Evolutionary conservation across 2,329 filamentous ascomycete species (phyloP), one percentile per base, ranked within the genome.

Genomic region (Aspergillus sergii): DNA sequence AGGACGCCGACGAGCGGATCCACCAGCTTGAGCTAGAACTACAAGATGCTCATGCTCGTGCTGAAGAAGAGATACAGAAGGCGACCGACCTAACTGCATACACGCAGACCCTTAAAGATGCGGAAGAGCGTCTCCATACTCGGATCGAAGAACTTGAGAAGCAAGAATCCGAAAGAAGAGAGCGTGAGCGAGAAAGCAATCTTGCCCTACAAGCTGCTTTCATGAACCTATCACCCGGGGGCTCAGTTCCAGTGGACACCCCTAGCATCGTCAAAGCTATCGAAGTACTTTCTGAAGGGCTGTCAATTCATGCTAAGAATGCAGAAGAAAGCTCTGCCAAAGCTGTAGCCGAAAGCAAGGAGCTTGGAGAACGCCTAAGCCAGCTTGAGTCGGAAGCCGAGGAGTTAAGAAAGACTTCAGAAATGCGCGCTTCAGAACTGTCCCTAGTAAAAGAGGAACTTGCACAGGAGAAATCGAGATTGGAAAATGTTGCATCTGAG

Each of bases 11-110:
- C 66, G 87, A 90, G 54, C 89, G 85, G 62, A 82, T 93, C 36
- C 87, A 87, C 53, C 82, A 84, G 10, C 83, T 97, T 1, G 87
- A 93, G 71, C 82, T 86, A 19, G 91, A 97, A 69, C 79, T 96
- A 19, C 87, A 92, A 60, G 85, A 84, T 57, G 76, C 90, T 23
- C 82, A 81, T 54, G 75, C 75, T 45, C 79, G 81, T 54, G 79
- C 81, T 34, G 73, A 77, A 19, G 83, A 80, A 41, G 85, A 85
- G 58, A 60, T 74, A 28, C 72, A 69, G 45, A 76, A 68, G 59
- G 69, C 68, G 6, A 68, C 64, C 41, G 78, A 78, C n/a, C 78
- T 90, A 12, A 84, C 89, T 63, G 82, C 79, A 55, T 83, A 89
- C 63, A 73, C 90, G 7, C 84, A 88, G 61, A 75, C 78, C 30